Percentiles rank a stretch among this genome's conserved stretches.
phyloP scores from a whole-genome alignment of 192 early-diverging fungal genomes.

The Chytriomyces confervae region DNA sequence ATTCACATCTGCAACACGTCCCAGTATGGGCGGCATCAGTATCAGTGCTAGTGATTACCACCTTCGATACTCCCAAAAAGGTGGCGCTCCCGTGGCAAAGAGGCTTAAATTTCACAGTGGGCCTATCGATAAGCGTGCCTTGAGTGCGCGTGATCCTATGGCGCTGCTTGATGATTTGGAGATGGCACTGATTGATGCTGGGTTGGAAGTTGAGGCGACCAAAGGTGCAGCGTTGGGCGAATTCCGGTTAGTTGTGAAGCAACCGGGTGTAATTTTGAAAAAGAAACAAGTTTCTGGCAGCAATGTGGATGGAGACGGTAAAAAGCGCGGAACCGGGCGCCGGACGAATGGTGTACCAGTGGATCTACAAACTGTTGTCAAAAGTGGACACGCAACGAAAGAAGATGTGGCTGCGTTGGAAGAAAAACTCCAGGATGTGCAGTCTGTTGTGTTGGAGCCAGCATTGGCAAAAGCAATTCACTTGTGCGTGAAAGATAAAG shows the following conservation, averaged over 20 bases:
- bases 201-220: slow-evolving; percentile 13
- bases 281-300: not conserved
- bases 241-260: not conserved
- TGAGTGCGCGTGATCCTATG: slow-evolving; percentile 16
- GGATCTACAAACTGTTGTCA: slow-evolving; percentile 14
- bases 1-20: not conserved
- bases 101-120: not conserved
- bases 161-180: slow-evolving; percentile 18
- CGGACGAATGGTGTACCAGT: not conserved
- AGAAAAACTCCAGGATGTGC: not conserved
- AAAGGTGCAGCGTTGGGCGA: slow-evolving; percentile 6
- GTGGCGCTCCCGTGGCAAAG: not conserved
- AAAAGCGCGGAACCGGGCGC: not conserved
- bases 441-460: slow-evolving; percentile 13
- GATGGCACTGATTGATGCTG: slow-evolving; percentile 3
- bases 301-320: not conserved
- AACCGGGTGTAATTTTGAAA: slow-evolving; percentile 13
- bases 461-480: slow-evolving; percentile 9
- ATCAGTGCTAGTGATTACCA: slow-evolving; percentile 21
- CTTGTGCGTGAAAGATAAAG: slow-evolving; percentile 8
- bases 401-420: not conserved
- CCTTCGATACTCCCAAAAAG: slow-evolving; percentile 1
- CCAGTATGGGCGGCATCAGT: not conserved
- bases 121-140: slow-evolving; percentile 24
- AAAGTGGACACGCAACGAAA: not conserved